Percentiles rank a stretch among this genome's conserved stretches.
Conservation (phyloP, 768 basidiomycete species). For the Lactarius vividus region DNA sequence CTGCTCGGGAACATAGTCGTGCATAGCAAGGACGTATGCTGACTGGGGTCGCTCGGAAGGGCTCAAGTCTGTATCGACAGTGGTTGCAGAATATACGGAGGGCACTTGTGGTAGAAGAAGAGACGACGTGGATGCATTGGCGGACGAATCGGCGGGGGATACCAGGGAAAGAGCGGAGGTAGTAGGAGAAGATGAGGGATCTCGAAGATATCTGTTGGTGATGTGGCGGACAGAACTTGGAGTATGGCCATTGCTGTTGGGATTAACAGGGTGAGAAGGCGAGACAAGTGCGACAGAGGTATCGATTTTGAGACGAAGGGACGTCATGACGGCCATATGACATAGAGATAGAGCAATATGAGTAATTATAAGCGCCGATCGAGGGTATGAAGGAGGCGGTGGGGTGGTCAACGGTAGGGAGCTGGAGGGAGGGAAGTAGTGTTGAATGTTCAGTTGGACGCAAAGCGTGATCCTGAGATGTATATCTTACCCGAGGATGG, state of each 20-base stretch:
- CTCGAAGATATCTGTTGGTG: constrained; percentile 25
- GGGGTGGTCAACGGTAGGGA: not conserved
- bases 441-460: not conserved
- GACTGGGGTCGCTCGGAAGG: constrained; percentile 30
- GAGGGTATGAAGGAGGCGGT: not conserved
- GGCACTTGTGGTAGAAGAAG: constrained; percentile 30
- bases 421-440: not conserved
- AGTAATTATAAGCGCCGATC: constrained; percentile 2
- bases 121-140: constrained; percentile 30
- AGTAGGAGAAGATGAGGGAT: constrained; percentile 20
- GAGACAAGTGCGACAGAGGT: constrained; percentile 32
- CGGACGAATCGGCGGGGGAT: constrained; percentile 24
- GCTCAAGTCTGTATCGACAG: constrained; percentile 26
- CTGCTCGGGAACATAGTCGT: constrained; percentile 78
- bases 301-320: constrained; percentile 35
- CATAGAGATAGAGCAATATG: constrained; percentile 26
- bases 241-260: constrained; percentile 11
- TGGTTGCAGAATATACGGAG: constrained; percentile 30
- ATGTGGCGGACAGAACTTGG: constrained; percentile 20
- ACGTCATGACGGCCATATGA: constrained; percentile 29
- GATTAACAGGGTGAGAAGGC: constrained; percentile 29
- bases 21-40: constrained; percentile 88
- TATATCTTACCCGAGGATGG: constrained; percentile 8
- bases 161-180: constrained; percentile 23
- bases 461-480: not conserved